phyloP scores from a whole-genome alignment of 345 rosid genomes.

The Lumnitzera littorea region DNA sequence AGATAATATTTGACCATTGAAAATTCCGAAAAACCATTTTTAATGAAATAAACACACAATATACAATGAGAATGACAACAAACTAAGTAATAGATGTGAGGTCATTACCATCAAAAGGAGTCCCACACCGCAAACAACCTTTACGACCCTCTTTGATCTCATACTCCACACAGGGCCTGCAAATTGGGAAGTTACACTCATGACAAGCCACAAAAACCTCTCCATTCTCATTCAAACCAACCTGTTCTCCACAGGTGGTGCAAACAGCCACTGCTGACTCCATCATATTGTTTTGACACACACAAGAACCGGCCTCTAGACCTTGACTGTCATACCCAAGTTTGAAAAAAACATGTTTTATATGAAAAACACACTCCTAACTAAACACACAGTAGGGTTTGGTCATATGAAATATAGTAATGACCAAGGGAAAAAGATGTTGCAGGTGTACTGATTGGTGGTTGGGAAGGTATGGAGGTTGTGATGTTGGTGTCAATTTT shows the following conservation, averaged over 20 bases:
- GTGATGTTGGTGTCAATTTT: conserved; percentile 3
- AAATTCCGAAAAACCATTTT: no score
- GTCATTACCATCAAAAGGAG: conserved; percentile 56
- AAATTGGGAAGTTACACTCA: conserved; percentile 82
- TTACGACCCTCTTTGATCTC: conserved; percentile 80
- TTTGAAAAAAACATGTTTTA: not conserved
- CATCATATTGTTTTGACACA: conserved; percentile 45
- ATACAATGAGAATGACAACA: not conserved
- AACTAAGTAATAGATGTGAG: not conserved
- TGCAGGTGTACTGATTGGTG: conserved; percentile 9
- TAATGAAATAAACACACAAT: no score
- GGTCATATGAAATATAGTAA: not conserved
- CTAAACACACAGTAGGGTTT: not conserved
- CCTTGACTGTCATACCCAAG: conserved; percentile 1
- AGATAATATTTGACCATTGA: no score
- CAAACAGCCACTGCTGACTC: conserved; percentile 66
- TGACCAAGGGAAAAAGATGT: conserved; percentile 3
- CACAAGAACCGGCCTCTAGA: not conserved
- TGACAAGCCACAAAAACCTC: conserved; percentile 73
- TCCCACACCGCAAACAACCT: conserved; percentile 73
- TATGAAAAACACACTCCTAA: not conserved
- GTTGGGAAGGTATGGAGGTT: conserved; percentile 22
- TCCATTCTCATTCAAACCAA: conserved; percentile 56
- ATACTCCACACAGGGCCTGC: conserved; percentile 78
- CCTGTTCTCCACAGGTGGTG: conserved; percentile 77